phyloP scores from a whole-genome alignment of 179 eudicot genomes.

The Dionaea muscipula region DNA sequence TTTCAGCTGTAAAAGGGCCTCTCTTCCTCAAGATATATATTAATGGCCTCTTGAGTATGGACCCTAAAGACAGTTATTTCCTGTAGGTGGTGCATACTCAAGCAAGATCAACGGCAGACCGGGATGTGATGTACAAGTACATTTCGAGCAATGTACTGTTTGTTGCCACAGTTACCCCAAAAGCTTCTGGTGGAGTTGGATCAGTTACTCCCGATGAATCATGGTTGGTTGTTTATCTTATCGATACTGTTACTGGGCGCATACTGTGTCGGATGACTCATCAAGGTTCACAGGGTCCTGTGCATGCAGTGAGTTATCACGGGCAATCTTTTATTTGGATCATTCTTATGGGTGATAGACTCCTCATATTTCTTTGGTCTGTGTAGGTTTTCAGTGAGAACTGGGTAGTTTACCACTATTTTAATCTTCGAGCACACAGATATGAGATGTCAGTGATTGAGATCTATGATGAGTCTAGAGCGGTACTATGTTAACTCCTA shows the following conservation, averaged over 20 bases:
- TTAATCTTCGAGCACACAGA: constrained; percentile 91
- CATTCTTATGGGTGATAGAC: neutral
- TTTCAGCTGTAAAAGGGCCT: too few species aligned
- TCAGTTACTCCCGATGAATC: constrained; percentile 90
- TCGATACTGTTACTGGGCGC: constrained; percentile 93
- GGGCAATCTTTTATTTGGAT: neutral
- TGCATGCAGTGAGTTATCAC: constrained; percentile 68
- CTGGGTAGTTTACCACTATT: constrained; percentile 99
- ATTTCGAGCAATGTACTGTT: constrained; percentile 74
- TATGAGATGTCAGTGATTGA: constrained; percentile 99
- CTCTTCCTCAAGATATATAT: too few species aligned
- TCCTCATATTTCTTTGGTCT: neutral
- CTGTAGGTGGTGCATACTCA: constrained; percentile 90
- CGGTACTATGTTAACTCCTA: constrained; percentile 29
- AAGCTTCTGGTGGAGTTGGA: constrained; percentile 78
- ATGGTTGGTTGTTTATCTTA: constrained; percentile 66
- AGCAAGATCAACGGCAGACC: constrained; percentile 72
- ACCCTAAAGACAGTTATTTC: too few species aligned
- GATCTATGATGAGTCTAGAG: constrained; percentile 93
- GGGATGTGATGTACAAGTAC: constrained; percentile 89
- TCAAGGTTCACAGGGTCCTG: constrained; percentile 95
- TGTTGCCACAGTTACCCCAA: constrained; percentile 82
- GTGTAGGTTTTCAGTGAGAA: constrained; percentile 94
- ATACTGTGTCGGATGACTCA: constrained; percentile 84
- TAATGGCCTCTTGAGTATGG: too few species aligned